Evolutionary conservation across 768 basidiomycete genomes (phyloP).

Genomic region (Phanerochaete sordida): DNA sequence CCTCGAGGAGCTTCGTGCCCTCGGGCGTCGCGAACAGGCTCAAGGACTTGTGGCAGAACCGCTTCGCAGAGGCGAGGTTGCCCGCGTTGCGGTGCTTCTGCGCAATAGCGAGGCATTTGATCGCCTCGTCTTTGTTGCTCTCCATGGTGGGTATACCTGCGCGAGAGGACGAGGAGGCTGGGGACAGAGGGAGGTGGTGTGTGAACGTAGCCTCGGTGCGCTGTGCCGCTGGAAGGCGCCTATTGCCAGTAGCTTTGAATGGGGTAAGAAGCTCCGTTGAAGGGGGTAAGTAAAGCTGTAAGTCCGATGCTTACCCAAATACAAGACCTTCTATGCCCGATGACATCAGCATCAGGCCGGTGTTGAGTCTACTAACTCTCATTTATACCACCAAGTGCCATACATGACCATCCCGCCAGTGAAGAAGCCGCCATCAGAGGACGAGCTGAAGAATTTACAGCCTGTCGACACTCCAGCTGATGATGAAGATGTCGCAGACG

Average conservation of each 20-base stretch:
- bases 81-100: constrained; percentile 68
- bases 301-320: neutral
- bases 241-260: neutral
- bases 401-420: neutral
- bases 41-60: constrained; percentile 88
- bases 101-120: constrained; percentile 77
- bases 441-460: neutral
- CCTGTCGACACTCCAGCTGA: neutral
- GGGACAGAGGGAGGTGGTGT: neutral
- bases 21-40: constrained; percentile 77
- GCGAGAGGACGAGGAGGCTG: neutral
- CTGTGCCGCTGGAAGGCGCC: neutral
- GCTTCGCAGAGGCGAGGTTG: constrained; percentile 75
- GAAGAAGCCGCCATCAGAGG: neutral
- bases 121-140: constrained; percentile 88
- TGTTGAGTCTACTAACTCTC: neutral
- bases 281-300: neutral
- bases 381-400: neutral
- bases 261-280: neutral
- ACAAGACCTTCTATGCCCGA: neutral
- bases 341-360: neutral
- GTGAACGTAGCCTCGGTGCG: neutral
- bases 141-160: constrained; percentile 46
- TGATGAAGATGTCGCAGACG: neutral
- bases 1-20: constrained; percentile 61